These are phyloP conservation scores for Austroboletus sp. DNA, from an alignment of 1,284 basidiomycete species.

Conservation along the genomic window DNA sequence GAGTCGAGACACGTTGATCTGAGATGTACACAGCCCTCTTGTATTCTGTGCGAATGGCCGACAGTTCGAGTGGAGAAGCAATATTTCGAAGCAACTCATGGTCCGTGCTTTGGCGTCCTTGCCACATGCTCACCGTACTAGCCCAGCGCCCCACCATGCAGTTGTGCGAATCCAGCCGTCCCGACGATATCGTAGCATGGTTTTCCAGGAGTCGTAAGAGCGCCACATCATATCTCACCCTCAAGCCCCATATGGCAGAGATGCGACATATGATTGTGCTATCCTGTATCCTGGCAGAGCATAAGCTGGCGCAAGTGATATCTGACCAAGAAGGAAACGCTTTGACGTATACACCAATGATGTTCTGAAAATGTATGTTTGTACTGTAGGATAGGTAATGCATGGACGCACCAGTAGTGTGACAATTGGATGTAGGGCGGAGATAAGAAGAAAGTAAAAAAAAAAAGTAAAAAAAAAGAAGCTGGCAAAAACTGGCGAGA, in stretches of 20 bases:
- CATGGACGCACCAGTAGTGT: neutral
- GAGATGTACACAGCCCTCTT: slow-evolving; percentile 10
- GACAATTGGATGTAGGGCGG: too few relatives aligned
- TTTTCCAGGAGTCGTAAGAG: slow-evolving; percentile 10
- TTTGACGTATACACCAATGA: neutral
- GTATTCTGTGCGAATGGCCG: slow-evolving; percentile 6
- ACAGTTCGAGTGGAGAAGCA: slow-evolving; percentile 17
- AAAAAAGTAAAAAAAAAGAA: too few relatives aligned
- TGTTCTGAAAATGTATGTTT: slow-evolving; percentile 1
- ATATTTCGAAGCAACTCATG: slow-evolving; percentile 8
- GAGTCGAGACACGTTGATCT: neutral
- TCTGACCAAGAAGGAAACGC: neutral
- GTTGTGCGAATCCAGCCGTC: slow-evolving; percentile 11
- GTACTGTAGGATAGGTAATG: too few relatives aligned
- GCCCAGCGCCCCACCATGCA: neutral
- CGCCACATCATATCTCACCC: slow-evolving; percentile 6
- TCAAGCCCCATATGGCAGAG: slow-evolving; percentile 12
- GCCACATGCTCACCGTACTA: neutral
- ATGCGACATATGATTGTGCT: slow-evolving; percentile 19
- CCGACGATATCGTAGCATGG: slow-evolving; percentile 9
- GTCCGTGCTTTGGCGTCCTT: slow-evolving; percentile 8
- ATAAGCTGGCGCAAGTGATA: slow-evolving; percentile 4
- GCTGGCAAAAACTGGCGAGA: too few relatives aligned
- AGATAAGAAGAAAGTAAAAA: too few relatives aligned
- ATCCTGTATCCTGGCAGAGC: slow-evolving; percentile 19